These are phyloP conservation scores for Pleurozium schreberi DNA, from an alignment of 225 moss, liverwort and hornwort species.

Conservation along the genomic window DNA sequence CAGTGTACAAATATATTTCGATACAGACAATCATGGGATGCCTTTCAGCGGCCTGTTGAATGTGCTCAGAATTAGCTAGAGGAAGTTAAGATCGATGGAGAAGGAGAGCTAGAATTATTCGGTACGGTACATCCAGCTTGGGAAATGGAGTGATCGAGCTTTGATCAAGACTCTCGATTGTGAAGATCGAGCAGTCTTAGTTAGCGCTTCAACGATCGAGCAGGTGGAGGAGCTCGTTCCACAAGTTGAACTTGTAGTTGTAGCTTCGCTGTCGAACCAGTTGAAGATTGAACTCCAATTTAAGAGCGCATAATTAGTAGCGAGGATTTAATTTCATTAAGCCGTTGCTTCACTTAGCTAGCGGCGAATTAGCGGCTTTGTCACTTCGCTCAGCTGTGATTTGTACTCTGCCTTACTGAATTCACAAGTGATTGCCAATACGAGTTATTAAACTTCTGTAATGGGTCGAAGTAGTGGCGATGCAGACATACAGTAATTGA, in stretches of 20 bases:
- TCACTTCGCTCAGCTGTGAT: not conserved
- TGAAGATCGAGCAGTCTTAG: not conserved
- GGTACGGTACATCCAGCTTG: not conserved
- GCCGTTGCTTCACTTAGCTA: not conserved
- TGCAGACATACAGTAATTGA: not conserved
- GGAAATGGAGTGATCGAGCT: not conserved
- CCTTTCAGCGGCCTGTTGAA: not conserved
- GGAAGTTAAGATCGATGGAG: not conserved
- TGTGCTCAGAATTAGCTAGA: too few relatives aligned
- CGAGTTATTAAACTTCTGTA: too few relatives aligned
- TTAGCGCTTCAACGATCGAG: not conserved
- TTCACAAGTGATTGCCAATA: not conserved
- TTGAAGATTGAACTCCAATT: not conserved
- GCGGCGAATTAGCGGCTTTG: not conserved
- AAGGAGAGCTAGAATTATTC: too few relatives aligned
- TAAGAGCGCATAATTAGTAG: not conserved
- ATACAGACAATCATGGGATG: too few relatives aligned
- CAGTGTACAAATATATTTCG: too few relatives aligned
- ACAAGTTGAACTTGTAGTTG: not conserved
- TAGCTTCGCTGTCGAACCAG: not conserved
- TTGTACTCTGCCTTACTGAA: not conserved
- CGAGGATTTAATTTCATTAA: not conserved
- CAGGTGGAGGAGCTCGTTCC: not conserved
- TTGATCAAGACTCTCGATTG: not conserved
- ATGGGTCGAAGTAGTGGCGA: not conserved